A percentile compares a stretch with the other conserved stretches of the same genome.
Evolutionary conservation across 805 yeast genomes (phyloP).

Genomic region (Metschnikowia cubensis): DNA sequence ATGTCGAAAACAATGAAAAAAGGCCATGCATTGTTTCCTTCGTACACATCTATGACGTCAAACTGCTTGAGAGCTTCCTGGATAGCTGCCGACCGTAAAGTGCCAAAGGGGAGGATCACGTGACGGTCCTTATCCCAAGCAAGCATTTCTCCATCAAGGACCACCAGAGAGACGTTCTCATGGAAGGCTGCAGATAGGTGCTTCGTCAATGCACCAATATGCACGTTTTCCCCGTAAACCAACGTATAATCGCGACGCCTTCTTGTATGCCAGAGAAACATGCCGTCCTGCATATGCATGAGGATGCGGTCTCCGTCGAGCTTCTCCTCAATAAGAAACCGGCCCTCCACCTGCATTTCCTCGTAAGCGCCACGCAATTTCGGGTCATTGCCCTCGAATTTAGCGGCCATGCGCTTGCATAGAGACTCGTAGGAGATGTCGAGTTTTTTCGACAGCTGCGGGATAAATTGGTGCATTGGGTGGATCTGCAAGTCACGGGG

Average conservation of each 20-base stretch:
- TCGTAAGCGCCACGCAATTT: conserved; percentile 18
- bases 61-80: conserved; percentile 45
- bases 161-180: conserved; percentile 33
- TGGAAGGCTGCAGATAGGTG: conserved; percentile 42
- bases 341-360: conserved; percentile 14
- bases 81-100: conserved; percentile 66
- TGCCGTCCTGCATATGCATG: conserved; percentile 50
- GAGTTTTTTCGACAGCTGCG: conserved; percentile 67
- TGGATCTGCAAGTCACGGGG: conserved; percentile 38
- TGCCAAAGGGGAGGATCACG: conserved; percentile 71
- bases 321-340: conserved; percentile 80
- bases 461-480: conserved; percentile 58
- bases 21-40: conserved; percentile 42
- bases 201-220: conserved; percentile 53
- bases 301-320: conserved; percentile 91
- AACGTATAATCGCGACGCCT: conserved; percentile 69
- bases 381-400: conserved; percentile 17
- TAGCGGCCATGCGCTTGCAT: conserved; percentile 40
- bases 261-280: conserved; percentile 55
- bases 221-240: conserved; percentile 55
- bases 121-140: conserved; percentile 66
- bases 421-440: conserved; percentile 47
- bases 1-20: conserved; percentile 69
- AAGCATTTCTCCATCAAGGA: conserved; percentile 92
- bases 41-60: conserved; percentile 19